phyloP scores from a whole-genome alignment of 768 basidiomycete genomes.

The Macrolepiota fuliginosa region DNA sequence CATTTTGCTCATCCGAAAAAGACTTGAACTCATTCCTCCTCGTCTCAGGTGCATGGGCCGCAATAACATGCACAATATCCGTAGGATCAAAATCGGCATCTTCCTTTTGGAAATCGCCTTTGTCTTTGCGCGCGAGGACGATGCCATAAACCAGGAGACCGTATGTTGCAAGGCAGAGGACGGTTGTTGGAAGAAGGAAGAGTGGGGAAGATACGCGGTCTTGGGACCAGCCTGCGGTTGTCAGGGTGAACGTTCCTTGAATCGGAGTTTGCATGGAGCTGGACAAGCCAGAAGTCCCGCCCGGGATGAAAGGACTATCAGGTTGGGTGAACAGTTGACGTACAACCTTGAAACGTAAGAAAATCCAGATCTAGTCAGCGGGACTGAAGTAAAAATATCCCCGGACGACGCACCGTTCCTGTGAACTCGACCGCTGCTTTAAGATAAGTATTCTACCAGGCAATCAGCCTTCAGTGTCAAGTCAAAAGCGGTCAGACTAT shows the following conservation, averaged over 20 bases:
- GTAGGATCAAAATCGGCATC: constrained; percentile 3
- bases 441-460: not conserved
- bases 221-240: constrained; percentile 1
- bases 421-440: not conserved
- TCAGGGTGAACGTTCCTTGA: not conserved
- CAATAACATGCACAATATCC: constrained; percentile 1
- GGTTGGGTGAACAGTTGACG: not conserved
- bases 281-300: not conserved
- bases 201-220: not conserved
- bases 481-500: not conserved
- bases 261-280: not conserved
- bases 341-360: not conserved
- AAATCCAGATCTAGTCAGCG: not conserved
- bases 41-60: constrained; percentile 1
- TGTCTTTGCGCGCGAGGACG: not conserved
- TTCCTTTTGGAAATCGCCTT: not conserved
- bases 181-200: not conserved
- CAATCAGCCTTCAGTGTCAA: not conserved
- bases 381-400: not conserved
- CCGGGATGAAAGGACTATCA: not conserved
- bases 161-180: constrained; percentile 3
- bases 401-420: not conserved
- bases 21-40: not conserved
- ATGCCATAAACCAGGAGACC: not conserved
- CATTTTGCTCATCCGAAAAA: not conserved